These are phyloP conservation scores for Cryphonectria nitschkei DNA, from an alignment of 2,329 filamentous ascomycete genomes.

Conservation along the genomic window DNA sequence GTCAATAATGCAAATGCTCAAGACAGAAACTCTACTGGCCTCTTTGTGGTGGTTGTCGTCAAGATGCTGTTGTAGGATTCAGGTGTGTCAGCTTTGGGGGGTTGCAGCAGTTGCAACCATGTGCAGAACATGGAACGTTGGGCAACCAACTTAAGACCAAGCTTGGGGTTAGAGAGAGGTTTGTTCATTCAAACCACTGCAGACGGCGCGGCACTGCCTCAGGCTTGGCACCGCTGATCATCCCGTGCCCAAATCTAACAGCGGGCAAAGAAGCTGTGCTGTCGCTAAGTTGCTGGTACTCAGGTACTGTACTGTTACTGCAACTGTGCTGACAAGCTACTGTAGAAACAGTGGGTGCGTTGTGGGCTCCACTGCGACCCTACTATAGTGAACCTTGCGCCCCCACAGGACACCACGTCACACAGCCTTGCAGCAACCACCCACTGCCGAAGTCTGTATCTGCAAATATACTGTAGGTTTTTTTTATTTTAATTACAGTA, in stretches of 20 bases:
- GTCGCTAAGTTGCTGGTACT: background rate
- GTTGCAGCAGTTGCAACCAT: background rate
- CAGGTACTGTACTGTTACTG: background rate
- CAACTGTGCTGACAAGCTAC: background rate
- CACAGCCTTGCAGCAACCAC: constrained; percentile 2
- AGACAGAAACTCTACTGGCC: background rate
- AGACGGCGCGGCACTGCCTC: constrained; percentile 18
- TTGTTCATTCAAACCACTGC: background rate
- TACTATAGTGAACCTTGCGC: background rate
- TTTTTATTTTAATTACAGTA: too few species aligned
- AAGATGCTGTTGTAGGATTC: background rate
- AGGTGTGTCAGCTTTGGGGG: constrained; percentile 6
- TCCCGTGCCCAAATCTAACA: background rate
- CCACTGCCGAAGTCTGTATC: background rate
- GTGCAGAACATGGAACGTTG: background rate
- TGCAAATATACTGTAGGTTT: background rate
- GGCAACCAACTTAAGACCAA: background rate
- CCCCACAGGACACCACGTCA: background rate
- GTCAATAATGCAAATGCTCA: constrained; percentile 2
- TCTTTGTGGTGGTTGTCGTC: constrained; percentile 1
- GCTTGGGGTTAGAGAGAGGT: constrained; percentile 4
- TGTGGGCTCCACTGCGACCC: background rate
- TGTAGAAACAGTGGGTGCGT: background rate
- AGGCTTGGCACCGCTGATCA: constrained; percentile 18
- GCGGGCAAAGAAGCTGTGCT: background rate